These are phyloP conservation scores for Tulasnella sp. DNA, from an alignment of 768 basidiomycete species.

Conservation along the genomic window DNA sequence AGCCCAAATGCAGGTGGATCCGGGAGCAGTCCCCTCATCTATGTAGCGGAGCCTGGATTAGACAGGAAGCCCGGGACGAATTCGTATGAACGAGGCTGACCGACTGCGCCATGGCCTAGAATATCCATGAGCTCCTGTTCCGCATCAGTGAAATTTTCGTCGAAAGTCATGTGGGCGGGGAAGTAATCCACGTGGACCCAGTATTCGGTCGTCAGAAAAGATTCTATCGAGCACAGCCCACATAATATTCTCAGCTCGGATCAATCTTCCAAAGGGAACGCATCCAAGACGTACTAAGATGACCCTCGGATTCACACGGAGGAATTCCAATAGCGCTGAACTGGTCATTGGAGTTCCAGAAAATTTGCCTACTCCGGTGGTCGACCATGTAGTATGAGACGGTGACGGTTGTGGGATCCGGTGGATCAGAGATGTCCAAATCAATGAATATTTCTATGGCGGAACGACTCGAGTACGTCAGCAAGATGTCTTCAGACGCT, in stretches of 20 bases:
- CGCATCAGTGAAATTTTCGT: not conserved
- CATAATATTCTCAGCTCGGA: not conserved
- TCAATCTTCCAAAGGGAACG: not conserved
- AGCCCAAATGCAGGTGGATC: conserved; percentile 2
- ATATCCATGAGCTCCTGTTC: conserved; percentile 14
- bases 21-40: conserved; percentile 19
- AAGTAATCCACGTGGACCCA: conserved; percentile 23
- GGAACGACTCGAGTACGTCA: not conserved
- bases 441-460: not conserved
- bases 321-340: not conserved
- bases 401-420: not conserved
- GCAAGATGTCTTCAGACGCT: not conserved
- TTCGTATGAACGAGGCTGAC: not conserved
- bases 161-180: not conserved
- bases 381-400: conserved; percentile 16
- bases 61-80: not conserved
- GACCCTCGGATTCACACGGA: not conserved
- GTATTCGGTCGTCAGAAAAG: conserved; percentile 15
- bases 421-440: not conserved
- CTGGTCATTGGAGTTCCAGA: conserved; percentile 3
- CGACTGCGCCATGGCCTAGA: conserved; percentile 9
- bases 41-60: not conserved
- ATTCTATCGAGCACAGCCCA: not conserved
- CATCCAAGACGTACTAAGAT: not conserved
- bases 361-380: not conserved